Conservation (phyloP, 2,329 filamentous ascomycete species). For the Cytospora schulzeri region DNA sequence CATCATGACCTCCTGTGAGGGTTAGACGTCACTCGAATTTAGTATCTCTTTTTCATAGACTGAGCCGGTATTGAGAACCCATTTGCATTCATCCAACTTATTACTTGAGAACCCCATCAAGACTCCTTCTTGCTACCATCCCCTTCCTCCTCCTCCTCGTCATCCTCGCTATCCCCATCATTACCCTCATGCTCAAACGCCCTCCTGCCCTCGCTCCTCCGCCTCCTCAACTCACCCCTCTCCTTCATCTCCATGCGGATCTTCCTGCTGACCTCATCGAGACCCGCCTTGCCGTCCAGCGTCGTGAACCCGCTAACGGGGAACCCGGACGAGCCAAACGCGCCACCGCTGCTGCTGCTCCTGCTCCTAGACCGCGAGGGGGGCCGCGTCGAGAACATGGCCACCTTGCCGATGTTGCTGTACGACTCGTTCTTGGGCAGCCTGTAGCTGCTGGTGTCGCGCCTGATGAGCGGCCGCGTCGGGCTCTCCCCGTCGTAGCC, state of each 20-base stretch:
- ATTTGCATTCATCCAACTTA: background rate
- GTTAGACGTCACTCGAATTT: too few species aligned
- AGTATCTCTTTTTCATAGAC: too few species aligned
- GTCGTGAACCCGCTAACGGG: slow-evolving; percentile 70
- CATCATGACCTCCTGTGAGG: too few species aligned
- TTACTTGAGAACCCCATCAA: slow-evolving; percentile 26
- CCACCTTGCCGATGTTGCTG: slow-evolving; percentile 82
- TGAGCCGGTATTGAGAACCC: background rate
- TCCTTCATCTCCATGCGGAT: slow-evolving; percentile 85
- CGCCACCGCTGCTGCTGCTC: slow-evolving; percentile 68
- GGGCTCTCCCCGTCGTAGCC: slow-evolving; percentile 39
- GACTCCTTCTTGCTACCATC: slow-evolving; percentile 41
- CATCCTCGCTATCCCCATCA: slow-evolving; percentile 46
- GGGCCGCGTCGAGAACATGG: slow-evolving; percentile 86
- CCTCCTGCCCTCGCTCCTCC: slow-evolving; percentile 48
- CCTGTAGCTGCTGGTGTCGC: slow-evolving; percentile 56
- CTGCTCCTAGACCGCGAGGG: slow-evolving; percentile 77
- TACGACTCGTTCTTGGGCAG: slow-evolving; percentile 90
- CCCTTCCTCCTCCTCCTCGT: slow-evolving; percentile 44
- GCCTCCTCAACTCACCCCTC: slow-evolving; percentile 64
- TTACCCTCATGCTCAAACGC: slow-evolving; percentile 42
- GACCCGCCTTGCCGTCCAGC: slow-evolving; percentile 67
- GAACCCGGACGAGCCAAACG: slow-evolving; percentile 63
- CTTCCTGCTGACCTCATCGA: slow-evolving; percentile 82
- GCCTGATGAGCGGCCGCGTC: slow-evolving; percentile 41